These are phyloP conservation scores for Geranomyces michiganensis DNA, from an alignment of 192 early-diverging fungal species.

Conservation along the genomic window DNA sequence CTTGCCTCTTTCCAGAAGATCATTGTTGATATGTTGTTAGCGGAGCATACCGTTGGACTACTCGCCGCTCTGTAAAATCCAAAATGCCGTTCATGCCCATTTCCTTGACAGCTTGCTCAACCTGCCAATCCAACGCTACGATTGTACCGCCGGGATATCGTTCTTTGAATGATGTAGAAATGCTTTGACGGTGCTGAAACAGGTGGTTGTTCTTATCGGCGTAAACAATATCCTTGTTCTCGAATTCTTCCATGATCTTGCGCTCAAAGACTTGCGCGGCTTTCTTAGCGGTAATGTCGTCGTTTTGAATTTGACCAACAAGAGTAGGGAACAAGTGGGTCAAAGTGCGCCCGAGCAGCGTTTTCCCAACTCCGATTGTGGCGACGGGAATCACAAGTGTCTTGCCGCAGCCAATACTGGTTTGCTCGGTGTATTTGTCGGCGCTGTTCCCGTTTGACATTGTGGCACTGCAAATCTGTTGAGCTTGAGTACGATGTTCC, in stretches of 20 bases:
- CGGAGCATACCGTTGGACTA: conserved; percentile 47
- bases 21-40: neutral
- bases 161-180: conserved; percentile 54
- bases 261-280: conserved; percentile 55
- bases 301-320: conserved; percentile 81
- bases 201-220: conserved; percentile 82
- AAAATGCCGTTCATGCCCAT: conserved; percentile 50
- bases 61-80: conserved; percentile 54
- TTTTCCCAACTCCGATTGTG: conserved; percentile 77
- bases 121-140: conserved; percentile 75
- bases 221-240: conserved; percentile 66
- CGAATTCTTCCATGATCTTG: conserved; percentile 58
- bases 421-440: neutral
- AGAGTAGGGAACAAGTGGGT: conserved; percentile 23
- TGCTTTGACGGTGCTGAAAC: conserved; percentile 49
- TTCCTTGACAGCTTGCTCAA: conserved; percentile 48
- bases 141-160: conserved; percentile 66
- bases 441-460: neutral
- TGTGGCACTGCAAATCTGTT: neutral
- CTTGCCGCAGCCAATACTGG: conserved; percentile 27
- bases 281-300: conserved; percentile 71
- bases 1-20: neutral
- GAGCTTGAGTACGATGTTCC: too few relatives aligned
- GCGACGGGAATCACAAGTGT: conserved; percentile 73
- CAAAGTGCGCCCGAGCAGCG: conserved; percentile 42